Base-by-base conservation (phyloP, 768 basidiomycete species). In the Russula compacta region DNA sequence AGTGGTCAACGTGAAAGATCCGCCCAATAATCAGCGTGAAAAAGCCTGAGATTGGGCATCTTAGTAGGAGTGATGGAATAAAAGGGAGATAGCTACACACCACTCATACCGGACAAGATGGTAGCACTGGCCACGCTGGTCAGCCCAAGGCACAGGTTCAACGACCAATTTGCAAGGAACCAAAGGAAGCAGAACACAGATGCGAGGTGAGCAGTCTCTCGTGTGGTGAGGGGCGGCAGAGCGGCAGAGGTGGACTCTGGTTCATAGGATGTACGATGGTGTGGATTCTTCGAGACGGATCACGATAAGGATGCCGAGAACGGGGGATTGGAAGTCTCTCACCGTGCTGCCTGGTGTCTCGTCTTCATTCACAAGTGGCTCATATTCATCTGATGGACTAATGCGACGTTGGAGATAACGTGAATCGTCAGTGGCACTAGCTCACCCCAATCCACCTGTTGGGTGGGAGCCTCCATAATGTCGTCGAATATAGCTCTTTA, bases 71-170 rank as follows among this genome's bases (percentile, higher is more conserved):
- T 40, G 65, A 54, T 53, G 53, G 42, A 55, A 33, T 38, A 32
- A 3, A 38, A 24, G 53, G 14, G 19, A 47, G 36, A 48, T 52
- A 15, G 50, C 48, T 39, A 71, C 84, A 38, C 66, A 93, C 95
- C 93, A 65, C 92, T 94, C 78, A 85, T 95, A 69, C 87, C 85
- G 2, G 90, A 87, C 54, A 97, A 73, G 40, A 98, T 86, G 4
- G 95, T 97, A 19, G 91, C 84, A 71, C 92, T 95, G 2, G 92
- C 91, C n/a, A 98, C 95, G 67, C 86, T 92, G 1, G 95, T 98
- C 70, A 86, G 89, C 35, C 82, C 85, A 48, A 98, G 78, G 19
- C 89, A 79, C 1, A 85, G 86, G 70, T 95, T 97, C 35, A 95
- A 75, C 11, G 84, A 72, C 92, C 94, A 98, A 69, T 98, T 98